phyloP scores from a whole-genome alignment of 306 rosid species.

The Dryas octopetala region DNA sequence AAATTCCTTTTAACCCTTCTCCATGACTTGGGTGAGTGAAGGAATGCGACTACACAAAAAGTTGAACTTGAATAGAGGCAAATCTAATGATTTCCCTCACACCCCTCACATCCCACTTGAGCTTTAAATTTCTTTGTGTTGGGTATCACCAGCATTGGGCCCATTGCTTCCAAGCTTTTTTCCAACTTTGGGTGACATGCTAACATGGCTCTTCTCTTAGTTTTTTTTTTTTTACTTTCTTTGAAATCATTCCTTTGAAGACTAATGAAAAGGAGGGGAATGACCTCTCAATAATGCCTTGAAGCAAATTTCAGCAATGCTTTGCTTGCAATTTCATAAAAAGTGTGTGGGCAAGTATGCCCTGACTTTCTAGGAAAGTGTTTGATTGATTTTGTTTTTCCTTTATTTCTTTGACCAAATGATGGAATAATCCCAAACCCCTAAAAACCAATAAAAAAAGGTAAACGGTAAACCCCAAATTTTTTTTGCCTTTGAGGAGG shows the following conservation, averaged over 20 bases:
- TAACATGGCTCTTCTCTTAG: constrained; percentile 60
- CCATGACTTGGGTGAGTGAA: constrained; percentile 13
- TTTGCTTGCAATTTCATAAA: neutral
- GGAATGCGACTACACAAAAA: neutral
- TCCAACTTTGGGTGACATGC: constrained; percentile 67
- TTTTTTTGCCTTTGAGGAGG: too few species aligned
- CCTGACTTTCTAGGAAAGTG: neutral
- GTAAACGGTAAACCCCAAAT: too few species aligned
- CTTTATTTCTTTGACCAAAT: neutral
- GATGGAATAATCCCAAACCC: too few species aligned
- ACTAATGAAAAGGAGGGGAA: constrained; percentile 37
- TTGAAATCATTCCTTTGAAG: constrained; percentile 37
- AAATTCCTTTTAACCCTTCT: constrained; percentile 45
- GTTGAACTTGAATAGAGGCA: constrained; percentile 5
- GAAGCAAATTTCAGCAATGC: neutral
- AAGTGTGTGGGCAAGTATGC: neutral
- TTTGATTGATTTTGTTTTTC: neutral
- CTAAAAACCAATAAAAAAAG: too few species aligned
- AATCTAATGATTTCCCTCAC: constrained; percentile 23
- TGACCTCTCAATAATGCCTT: constrained; percentile 52
- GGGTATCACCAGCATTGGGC: constrained; percentile 54
- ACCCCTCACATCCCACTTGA: constrained; percentile 26
- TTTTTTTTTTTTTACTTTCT: constrained; percentile 21
- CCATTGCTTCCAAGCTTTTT: constrained; percentile 50
- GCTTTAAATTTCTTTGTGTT: constrained; percentile 23